Conservation (phyloP, 805 yeast genomes). For the Huiozyma naganishii region DNA sequence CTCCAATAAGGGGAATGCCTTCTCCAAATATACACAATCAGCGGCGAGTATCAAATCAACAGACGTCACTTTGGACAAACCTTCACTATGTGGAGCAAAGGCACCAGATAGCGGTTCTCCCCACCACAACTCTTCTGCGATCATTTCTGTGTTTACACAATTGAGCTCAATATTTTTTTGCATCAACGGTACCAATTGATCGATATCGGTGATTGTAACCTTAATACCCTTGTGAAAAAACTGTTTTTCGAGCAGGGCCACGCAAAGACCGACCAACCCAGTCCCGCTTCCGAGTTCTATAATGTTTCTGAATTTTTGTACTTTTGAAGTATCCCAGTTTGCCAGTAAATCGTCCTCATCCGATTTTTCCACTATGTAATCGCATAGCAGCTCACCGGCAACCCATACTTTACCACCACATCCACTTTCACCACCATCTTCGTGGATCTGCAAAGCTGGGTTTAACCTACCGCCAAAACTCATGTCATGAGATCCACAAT, state of each 20-base stretch:
- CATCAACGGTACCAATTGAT: slow-evolving; percentile 38
- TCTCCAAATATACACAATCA: slow-evolving; percentile 48
- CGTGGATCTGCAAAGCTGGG: slow-evolving; percentile 32
- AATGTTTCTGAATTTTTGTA: slow-evolving; percentile 21
- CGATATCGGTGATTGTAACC: slow-evolving; percentile 41
- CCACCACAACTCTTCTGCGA: slow-evolving; percentile 38
- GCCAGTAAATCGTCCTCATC: slow-evolving; percentile 5
- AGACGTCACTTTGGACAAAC: slow-evolving; percentile 21
- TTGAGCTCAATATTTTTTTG: slow-evolving; percentile 35
- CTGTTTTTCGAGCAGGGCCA: slow-evolving; percentile 18
- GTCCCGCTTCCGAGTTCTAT: slow-evolving; percentile 52
- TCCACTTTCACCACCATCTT: slow-evolving; percentile 49
- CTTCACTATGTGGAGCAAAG: slow-evolving; percentile 8
- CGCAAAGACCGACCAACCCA: slow-evolving; percentile 40
- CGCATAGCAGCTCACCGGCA: slow-evolving; percentile 45
- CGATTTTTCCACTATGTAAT: slow-evolving; percentile 31
- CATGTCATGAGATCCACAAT: slow-evolving; percentile 31
- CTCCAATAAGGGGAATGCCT: slow-evolving; percentile 42
- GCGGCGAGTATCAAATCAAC: slow-evolving; percentile 45
- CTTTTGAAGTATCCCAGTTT: slow-evolving; percentile 2
- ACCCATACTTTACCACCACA: slow-evolving; percentile 60
- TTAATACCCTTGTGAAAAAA: slow-evolving; percentile 18
- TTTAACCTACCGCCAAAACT: slow-evolving; percentile 32
- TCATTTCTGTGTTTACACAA: slow-evolving; percentile 26
- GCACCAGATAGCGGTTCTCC: slow-evolving; percentile 13